These are phyloP conservation scores for Ceratobasidium sp. DNA, from an alignment of 1,284 basidiomycete genomes.

Conservation along the genomic window DNA sequence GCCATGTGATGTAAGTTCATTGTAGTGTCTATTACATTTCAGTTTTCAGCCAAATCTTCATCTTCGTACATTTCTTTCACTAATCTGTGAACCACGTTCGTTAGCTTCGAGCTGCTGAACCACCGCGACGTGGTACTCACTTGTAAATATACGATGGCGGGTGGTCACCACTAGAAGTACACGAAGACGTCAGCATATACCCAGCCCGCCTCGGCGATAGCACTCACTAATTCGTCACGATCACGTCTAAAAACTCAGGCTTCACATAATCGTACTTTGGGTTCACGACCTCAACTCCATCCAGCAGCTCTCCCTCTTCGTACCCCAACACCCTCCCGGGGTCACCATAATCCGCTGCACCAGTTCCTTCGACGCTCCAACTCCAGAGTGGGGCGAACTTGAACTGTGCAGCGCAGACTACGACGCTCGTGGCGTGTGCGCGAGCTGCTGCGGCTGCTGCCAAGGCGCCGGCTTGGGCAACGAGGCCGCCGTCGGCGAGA, in stretches of 20 bases:
- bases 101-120: background rate
- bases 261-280: conserved; percentile 96
- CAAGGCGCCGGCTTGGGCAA: conserved; percentile 87
- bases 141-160: conserved; percentile 92
- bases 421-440: conserved; percentile 92
- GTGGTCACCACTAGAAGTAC: conserved; percentile 80
- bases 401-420: conserved; percentile 95
- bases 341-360: conserved; percentile 87
- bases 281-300: conserved; percentile 90
- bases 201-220: conserved; percentile 9
- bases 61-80: conserved; percentile 95
- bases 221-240: conserved; percentile 96
- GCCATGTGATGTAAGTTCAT: conserved; percentile 14
- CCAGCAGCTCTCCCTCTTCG: conserved; percentile 79
- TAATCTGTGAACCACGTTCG: conserved; percentile 62
- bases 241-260: conserved; percentile 92
- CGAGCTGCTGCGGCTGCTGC: conserved; percentile 91
- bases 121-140: conserved; percentile 56
- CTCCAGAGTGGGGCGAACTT: conserved; percentile 97
- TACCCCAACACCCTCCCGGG: conserved; percentile 87
- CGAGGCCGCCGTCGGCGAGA: conserved; percentile 95
- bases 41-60: conserved; percentile 72
- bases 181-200: conserved; percentile 38
- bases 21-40: conserved; percentile 15
- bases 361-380: conserved; percentile 85